Percentiles rank a stretch among this genome's conserved stretches.
phyloP scores from a whole-genome alignment of 805 yeast species.

The Scheffersomyces amazonensis region DNA sequence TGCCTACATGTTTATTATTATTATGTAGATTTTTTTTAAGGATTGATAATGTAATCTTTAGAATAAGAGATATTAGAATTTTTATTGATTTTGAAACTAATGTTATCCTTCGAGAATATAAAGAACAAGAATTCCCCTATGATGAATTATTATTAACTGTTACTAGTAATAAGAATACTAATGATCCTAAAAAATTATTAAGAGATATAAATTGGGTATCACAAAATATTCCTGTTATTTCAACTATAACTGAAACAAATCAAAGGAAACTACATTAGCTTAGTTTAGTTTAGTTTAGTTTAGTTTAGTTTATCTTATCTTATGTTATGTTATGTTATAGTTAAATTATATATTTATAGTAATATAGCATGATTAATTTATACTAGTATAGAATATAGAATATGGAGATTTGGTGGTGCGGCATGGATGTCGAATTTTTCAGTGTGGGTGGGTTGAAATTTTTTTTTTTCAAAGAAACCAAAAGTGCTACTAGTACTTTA shows the following conservation, averaged over 20 bases:
- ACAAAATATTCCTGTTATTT: conserved; percentile 52
- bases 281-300: too few relatives aligned
- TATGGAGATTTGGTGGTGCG: too few relatives aligned
- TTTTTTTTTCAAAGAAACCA: background rate
- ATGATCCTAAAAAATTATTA: conserved; percentile 45
- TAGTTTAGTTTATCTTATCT: too few relatives aligned
- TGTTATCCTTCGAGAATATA: conserved; percentile 71
- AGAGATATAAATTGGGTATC: conserved; percentile 76
- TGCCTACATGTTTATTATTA: conserved; percentile 75
- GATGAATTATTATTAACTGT: conserved; percentile 25
- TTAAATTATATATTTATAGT: too few relatives aligned
- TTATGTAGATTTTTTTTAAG: conserved; percentile 78
- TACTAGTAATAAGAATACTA: conserved; percentile 16
- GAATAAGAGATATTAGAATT: conserved; percentile 81
- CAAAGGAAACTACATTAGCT: too few relatives aligned
- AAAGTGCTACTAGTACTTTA: too few relatives aligned
- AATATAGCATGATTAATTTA: too few relatives aligned
- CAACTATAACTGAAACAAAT: conserved; percentile 13
- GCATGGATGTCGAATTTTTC: too few relatives aligned
- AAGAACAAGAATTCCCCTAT: conserved; percentile 49
- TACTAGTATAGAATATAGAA: too few relatives aligned
- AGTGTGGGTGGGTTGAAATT: too few relatives aligned
- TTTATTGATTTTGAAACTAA: conserved; percentile 72
- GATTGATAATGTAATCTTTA: conserved; percentile 84
- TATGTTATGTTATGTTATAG: too few relatives aligned